Percentiles rank a stretch among this genome's conserved stretches.
Conservation (phyloP, 306 rosid genomes). For the Fragaria vesca region DNA sequence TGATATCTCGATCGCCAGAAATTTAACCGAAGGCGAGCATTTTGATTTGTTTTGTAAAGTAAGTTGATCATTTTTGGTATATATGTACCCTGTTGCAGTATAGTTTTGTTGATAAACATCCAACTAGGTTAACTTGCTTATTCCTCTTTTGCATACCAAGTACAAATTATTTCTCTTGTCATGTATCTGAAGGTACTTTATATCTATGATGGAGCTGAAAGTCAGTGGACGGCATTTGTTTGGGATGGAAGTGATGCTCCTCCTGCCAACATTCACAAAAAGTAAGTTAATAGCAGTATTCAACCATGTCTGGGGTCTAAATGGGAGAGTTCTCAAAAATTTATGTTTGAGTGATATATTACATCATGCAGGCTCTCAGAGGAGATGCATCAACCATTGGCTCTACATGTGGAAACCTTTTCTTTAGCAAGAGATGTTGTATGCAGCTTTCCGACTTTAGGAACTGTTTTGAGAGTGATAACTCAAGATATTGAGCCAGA, state of each 20-base stretch:
- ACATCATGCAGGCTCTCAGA: constrained; percentile 29
- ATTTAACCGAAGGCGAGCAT: constrained; percentile 42
- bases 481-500: constrained; percentile 28
- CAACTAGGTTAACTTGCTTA: constrained; percentile 14
- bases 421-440: constrained; percentile 44
- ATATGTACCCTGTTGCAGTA: background rate
- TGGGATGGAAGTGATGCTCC: constrained; percentile 90
- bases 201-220: constrained; percentile 11
- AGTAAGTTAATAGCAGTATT: constrained; percentile 37
- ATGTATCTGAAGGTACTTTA: constrained; percentile 50
- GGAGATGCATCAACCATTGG: constrained; percentile 46
- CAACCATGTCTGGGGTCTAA: background rate
- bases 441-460: constrained; percentile 54
- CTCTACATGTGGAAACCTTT: constrained; percentile 29
- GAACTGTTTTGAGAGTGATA: constrained; percentile 55
- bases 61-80: constrained; percentile 14
- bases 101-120: background rate
- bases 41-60: constrained; percentile 75
- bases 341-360: constrained; percentile 3
- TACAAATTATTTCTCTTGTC: constrained; percentile 12
- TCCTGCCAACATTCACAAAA: constrained; percentile 38
- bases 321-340: background rate
- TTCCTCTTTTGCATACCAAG: constrained; percentile 16
- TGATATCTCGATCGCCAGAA: constrained; percentile 36
- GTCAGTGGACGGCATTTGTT: constrained; percentile 19